These are phyloP conservation scores for Pulchroboletus neoregius DNA, from an alignment of 1,284 basidiomycete genomes.

Conservation along the genomic window DNA sequence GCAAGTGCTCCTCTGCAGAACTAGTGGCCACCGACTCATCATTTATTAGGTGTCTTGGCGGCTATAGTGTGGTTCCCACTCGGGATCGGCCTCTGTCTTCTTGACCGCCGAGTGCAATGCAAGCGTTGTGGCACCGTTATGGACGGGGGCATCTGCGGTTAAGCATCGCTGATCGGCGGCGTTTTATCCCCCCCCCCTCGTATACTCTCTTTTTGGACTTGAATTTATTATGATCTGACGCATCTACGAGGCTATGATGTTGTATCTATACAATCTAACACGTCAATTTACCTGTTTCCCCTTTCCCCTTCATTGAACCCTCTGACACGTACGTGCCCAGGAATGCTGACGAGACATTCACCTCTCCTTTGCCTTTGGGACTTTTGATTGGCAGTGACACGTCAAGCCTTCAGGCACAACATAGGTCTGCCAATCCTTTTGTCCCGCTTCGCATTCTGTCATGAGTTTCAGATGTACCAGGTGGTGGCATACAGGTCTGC, in stretches of 20 bases:
- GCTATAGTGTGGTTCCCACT: slow-evolving; percentile 81
- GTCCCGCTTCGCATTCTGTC: background rate
- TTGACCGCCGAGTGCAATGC: slow-evolving; percentile 67
- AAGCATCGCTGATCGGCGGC: slow-evolving; percentile 2
- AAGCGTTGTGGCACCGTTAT: slow-evolving; percentile 46
- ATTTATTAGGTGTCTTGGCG: slow-evolving; percentile 57
- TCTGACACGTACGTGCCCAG: background rate
- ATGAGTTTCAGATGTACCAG: background rate
- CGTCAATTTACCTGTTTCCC: slow-evolving; percentile 16
- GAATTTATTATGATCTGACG: slow-evolving; percentile 1
- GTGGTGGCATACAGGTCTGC: too few species aligned
- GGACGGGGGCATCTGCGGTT: slow-evolving; percentile 38
- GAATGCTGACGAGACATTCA: too few species aligned
- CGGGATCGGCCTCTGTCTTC: slow-evolving; percentile 67
- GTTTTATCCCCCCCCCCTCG: background rate
- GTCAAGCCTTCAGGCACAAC: background rate
- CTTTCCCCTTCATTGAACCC: background rate
- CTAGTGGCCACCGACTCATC: slow-evolving; percentile 1
- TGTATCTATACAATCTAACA: slow-evolving; percentile 20
- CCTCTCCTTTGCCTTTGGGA: too few species aligned
- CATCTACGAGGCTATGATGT: background rate
- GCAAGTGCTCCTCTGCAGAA: slow-evolving; percentile 38
- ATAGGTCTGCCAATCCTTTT: background rate
- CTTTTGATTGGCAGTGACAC: too few species aligned
- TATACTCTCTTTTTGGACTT: background rate